phyloP scores from a whole-genome alignment of 1,139 yeast genomes.

The Blastobotrys persicus region DNA sequence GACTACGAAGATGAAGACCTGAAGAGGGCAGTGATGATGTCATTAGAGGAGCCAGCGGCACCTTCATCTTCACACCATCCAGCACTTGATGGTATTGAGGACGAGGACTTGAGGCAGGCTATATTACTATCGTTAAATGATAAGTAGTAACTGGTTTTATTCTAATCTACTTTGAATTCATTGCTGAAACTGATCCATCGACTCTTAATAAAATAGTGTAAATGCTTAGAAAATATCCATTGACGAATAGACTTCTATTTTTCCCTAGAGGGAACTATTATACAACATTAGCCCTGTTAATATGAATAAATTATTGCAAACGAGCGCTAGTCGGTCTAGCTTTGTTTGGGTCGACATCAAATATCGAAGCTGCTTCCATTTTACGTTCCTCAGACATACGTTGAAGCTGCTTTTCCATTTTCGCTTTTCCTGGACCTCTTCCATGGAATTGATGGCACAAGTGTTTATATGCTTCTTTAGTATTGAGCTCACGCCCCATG shows the following conservation, averaged over 20 bases:
- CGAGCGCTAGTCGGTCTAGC: constrained; percentile 1
- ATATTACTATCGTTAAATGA: constrained; percentile 16
- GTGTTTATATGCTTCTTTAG: constrained; percentile 82
- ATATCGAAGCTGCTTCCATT: constrained; percentile 30
- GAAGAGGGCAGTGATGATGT: constrained; percentile 26
- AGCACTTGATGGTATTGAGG: constrained; percentile 9
- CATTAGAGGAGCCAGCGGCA: constrained; percentile 17
- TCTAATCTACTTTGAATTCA: background rate
- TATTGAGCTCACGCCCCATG: constrained; percentile 58
- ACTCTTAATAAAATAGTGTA: too few species aligned
- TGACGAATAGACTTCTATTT: background rate
- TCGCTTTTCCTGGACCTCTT: constrained; percentile 46
- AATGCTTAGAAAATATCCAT: too few species aligned
- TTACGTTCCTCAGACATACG: constrained; percentile 38
- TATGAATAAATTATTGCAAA: background rate
- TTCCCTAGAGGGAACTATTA: background rate
- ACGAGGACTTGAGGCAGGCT: constrained; percentile 20
- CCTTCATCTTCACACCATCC: constrained; percentile 1
- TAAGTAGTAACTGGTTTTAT: background rate
- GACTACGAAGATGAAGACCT: constrained; percentile 35
- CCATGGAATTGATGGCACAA: constrained; percentile 90
- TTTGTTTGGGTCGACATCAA: constrained; percentile 13
- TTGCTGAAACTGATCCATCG: too few species aligned
- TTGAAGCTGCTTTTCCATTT: constrained; percentile 41
- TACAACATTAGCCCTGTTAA: too few species aligned